These are phyloP conservation scores for Saccharomycopsis sp. DNA, from an alignment of 805 yeast species.

Conservation along the genomic window DNA sequence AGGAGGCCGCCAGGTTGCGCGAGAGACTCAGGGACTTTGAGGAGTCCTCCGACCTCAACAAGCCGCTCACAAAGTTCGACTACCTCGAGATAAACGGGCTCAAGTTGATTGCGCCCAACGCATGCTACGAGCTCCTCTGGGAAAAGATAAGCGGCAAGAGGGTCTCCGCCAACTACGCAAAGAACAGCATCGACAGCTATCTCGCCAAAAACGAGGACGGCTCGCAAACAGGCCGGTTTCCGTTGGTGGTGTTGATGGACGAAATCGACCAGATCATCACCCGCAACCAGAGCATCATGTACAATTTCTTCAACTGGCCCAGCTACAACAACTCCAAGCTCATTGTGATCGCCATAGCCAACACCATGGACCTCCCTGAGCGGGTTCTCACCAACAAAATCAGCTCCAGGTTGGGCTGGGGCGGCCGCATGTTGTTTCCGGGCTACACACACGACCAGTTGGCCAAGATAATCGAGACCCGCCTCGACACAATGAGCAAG, in stretches of 20 bases:
- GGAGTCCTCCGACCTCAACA: slow-evolving; percentile 22
- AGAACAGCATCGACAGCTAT: slow-evolving; percentile 61
- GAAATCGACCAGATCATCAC: slow-evolving; percentile 91
- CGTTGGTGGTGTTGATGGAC: slow-evolving; percentile 76
- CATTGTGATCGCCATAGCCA: slow-evolving; percentile 88
- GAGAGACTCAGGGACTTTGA: slow-evolving; percentile 25
- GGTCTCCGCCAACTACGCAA: slow-evolving; percentile 57
- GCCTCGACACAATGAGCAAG: slow-evolving; percentile 48
- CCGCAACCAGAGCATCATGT: slow-evolving; percentile 77
- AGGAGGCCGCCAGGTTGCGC: background rate
- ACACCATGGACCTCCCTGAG: slow-evolving; percentile 96
- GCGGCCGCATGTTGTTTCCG: slow-evolving; percentile 72
- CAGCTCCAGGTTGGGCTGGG: slow-evolving; percentile 80
- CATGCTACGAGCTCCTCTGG: slow-evolving; percentile 82
- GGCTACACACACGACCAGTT: slow-evolving; percentile 83
- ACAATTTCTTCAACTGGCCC: slow-evolving; percentile 98
- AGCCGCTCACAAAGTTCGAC: slow-evolving; percentile 42
- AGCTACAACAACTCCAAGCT: slow-evolving; percentile 70
- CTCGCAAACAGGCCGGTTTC: slow-evolving; percentile 33
- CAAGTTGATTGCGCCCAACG: slow-evolving; percentile 69
- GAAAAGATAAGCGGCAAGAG: slow-evolving; percentile 56
- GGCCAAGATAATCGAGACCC: slow-evolving; percentile 61
- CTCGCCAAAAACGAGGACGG: slow-evolving; percentile 37
- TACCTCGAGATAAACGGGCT: slow-evolving; percentile 88
- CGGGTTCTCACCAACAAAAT: slow-evolving; percentile 79